Percentiles rank a stretch among this genome's conserved stretches.
phyloP scores from a whole-genome alignment of 305 asterid species.

The Fraxinus dipetala region DNA sequence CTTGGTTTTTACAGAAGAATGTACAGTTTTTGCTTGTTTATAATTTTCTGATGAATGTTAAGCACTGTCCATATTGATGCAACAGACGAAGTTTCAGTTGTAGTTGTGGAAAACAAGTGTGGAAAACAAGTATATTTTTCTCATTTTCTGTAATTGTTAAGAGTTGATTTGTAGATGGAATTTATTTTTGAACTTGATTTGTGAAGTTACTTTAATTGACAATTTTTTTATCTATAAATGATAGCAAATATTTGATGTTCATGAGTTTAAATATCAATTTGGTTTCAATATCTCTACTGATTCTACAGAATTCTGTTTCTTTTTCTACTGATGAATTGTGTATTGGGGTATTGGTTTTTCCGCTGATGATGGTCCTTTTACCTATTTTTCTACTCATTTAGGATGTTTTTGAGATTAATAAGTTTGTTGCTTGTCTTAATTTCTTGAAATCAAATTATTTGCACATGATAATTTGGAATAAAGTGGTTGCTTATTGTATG shows the following conservation, averaged over 20 bases:
- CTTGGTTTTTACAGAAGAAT: background rate
- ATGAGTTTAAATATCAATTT: background rate
- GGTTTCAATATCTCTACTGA: background rate
- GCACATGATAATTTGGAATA: background rate
- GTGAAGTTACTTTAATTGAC: background rate
- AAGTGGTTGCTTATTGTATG: background rate
- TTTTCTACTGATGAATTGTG: background rate
- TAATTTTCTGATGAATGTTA: background rate
- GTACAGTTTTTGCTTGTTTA: background rate
- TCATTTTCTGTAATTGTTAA: background rate
- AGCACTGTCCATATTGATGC: background rate
- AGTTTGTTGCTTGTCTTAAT: background rate
- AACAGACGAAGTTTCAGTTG: background rate
- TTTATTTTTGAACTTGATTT: background rate
- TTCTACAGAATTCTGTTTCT: background rate
- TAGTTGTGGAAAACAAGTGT: background rate
- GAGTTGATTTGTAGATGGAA: background rate
- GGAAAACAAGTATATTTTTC: background rate
- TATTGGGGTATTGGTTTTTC: background rate
- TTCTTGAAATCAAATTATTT: background rate
- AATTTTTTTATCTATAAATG: background rate
- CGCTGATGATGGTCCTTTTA: background rate
- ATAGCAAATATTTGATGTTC: background rate
- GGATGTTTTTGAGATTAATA: background rate
- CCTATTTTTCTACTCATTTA: background rate